These are phyloP conservation scores for Pseudodiploospora longispora DNA, from an alignment of 2,329 filamentous ascomycete genomes.

Conservation along the genomic window DNA sequence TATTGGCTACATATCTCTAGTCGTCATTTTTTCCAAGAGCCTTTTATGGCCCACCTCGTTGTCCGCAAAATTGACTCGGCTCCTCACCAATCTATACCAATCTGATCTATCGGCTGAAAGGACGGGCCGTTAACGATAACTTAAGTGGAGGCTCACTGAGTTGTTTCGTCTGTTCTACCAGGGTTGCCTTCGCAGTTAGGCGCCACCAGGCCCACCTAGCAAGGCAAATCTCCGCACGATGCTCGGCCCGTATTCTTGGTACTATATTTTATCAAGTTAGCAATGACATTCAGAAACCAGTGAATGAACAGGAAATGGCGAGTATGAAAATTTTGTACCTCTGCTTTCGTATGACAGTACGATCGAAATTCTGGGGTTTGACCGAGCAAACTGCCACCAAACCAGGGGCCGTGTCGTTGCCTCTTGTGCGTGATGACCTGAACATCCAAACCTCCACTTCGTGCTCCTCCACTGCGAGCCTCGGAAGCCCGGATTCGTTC, in stretches of 20 bases:
- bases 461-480: constrained; percentile 81
- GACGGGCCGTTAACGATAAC: too few species aligned
- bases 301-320: too few species aligned
- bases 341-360: constrained; percentile 92
- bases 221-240: constrained; percentile 93
- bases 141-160: too few species aligned
- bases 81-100: too few species aligned
- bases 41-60: too few species aligned
- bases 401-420: constrained; percentile 96
- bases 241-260: constrained; percentile 91
- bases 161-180: too few species aligned
- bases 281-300: not conserved
- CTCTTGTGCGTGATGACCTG: constrained; percentile 97
- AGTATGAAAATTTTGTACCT: constrained; percentile 36
- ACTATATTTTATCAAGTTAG: constrained; percentile 41
- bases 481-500: constrained; percentile 88
- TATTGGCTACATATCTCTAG: too few species aligned
- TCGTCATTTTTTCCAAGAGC: too few species aligned
- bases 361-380: constrained; percentile 98
- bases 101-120: too few species aligned
- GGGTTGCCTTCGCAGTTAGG: constrained; percentile 32
- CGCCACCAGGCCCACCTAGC: constrained; percentile 81
- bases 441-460: constrained; percentile 89
- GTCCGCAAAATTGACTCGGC: too few species aligned
- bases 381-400: constrained; percentile 89